Conservation (phyloP, 1,139 yeast species). For the Yamadazyma songkhlaensis region DNA sequence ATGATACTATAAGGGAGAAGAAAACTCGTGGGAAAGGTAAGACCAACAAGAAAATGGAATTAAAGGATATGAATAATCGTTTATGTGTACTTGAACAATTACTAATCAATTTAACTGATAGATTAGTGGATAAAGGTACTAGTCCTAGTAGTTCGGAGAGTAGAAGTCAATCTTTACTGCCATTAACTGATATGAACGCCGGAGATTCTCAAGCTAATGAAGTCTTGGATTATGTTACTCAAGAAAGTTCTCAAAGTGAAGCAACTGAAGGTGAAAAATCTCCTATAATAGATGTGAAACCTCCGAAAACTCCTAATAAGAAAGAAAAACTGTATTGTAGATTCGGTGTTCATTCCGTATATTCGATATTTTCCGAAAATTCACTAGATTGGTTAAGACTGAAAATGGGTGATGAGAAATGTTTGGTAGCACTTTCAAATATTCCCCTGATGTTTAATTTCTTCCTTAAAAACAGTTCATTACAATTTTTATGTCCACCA, state of each 20-base stretch:
- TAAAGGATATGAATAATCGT: conserved; percentile 13
- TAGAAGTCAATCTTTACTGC: background rate
- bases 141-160: background rate
- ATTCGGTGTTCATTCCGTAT: conserved; percentile 35
- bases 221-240: background rate
- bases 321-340: conserved; percentile 8
- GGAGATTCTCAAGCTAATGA: background rate
- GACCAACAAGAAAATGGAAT: conserved; percentile 17
- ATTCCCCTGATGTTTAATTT: conserved; percentile 27
- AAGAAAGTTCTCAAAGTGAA: background rate
- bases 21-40: conserved; percentile 19
- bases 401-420: conserved; percentile 23
- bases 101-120: conserved; percentile 13
- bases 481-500: conserved; percentile 34
- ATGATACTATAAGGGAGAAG: conserved; percentile 15
- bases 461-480: conserved; percentile 18
- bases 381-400: conserved; percentile 32
- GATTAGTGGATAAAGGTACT: background rate
- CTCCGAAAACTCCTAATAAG: background rate
- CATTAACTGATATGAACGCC: background rate
- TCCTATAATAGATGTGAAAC: background rate
- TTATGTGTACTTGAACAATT: conserved; percentile 22
- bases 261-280: background rate
- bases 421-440: conserved; percentile 29
- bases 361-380: conserved; percentile 33